Base-by-base conservation (phyloP, 768 basidiomycete species). In the Tylopilus subfusipes region DNA sequence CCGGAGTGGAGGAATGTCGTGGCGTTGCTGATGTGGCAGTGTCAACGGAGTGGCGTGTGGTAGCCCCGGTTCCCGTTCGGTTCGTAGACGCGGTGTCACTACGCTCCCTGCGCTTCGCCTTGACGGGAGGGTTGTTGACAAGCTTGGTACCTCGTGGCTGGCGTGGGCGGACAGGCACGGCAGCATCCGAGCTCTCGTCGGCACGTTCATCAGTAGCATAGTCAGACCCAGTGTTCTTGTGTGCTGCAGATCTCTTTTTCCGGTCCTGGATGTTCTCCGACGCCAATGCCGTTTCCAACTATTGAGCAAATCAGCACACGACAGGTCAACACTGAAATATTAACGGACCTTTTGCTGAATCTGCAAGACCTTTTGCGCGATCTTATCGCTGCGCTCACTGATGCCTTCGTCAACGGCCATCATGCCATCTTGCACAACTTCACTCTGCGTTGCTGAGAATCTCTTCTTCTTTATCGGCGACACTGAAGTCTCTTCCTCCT, bases 321-420 rank as follows among this genome's bases (percentile, higher is more conserved):
- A 21, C 18, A 19, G 24, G 18, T 12, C 42, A 39, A 47, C 3
- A 21, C 24, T n/a, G n/a, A 49, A 5, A 46, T 21, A n/a, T 30
- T 25, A 24, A 69, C 76, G 51, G 42, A 93, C 93, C 83, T 95
- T 96, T 59, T 89, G 84, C 73, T 96, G 93, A 54, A 97, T 95
- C 70, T 88, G 84, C 45, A 88, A 65, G 43, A 97, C 89, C 70
- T 93, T 92, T 68, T 89, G 83, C 24, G 90, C 87, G 52, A 97
- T 94, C 65, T 82, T 84, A 62, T 95, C 93, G 59, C 88, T 93
- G 68, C 86, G 85, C 65, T 85, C 79, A 59, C 82, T 88, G 68
- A 94, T 91, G 42, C 86, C 85, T 68, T 90, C 86, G 60, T 93
- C 91, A 16, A 91, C 88, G n/a, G 89, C 90, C 53, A 75, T 79